Base-by-base conservation (phyloP, 176 grass and related monocot genomes). In the Oryza officinalis region DNA sequence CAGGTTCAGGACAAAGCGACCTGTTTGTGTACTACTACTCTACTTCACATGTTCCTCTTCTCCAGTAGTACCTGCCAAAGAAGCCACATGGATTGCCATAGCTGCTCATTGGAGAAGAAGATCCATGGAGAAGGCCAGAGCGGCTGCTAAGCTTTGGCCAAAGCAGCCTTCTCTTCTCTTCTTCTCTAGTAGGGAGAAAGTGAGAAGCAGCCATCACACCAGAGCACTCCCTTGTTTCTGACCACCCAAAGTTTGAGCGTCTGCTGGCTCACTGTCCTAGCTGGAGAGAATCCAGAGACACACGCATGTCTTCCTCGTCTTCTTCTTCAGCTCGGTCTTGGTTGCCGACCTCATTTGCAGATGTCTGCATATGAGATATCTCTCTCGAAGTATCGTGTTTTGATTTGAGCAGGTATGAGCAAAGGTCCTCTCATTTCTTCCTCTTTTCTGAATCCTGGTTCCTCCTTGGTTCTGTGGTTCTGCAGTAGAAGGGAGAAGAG, bases 391-490 rank as follows among this genome's bases (percentile, higher is more conserved):
- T 25, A 14, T 20, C n/a, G 27, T 27, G 41, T 50, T 20, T 54
- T 61, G 69, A 49, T 57, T 64, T 25, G n/a, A 20, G 79, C 63
- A 82, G 86, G 86, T 87, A 69, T 25, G 72, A 69, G 47, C 32
- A 28, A 81, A 61, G 23, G 11, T 14, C 8, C 6, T 30, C 33
- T 45, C 3, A 11, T 15, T 69, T 22, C 10, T 28, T 71, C 67
- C 17, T 82, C 28, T 63, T 37, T 3, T 10, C 57, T 57, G n/a
- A 61, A 61, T 61, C 65, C 4, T 61, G 46, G 14, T 76, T 81
- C 78, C n/a, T 27, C 2, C 30, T 3, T 67, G 69, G 12, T n/a
- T 50, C 69, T 28, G 40, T 54, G 69, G 12, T n/a, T 50, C 69
- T 28, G 40, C 27, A 71, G 14, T 31, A 9, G 61, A 23, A 18